Percentiles rank a stretch among this genome's conserved stretches.
phyloP scores from a whole-genome alignment of 495 filamentous ascomycete genomes.

The Amphirosellinia nigrospora region DNA sequence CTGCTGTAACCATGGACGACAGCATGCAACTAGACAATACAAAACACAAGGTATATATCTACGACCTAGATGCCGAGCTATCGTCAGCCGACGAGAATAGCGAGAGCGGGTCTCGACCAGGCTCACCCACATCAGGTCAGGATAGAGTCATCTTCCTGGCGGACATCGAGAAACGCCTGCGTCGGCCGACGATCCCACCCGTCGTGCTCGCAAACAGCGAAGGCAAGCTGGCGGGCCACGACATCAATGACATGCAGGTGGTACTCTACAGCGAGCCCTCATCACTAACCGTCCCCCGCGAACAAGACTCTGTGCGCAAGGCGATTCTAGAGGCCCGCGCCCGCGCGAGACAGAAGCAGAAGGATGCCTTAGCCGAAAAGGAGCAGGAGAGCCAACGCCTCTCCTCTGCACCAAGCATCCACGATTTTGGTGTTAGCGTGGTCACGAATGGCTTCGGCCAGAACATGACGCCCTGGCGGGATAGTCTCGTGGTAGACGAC shows the following conservation, averaged over 20 bases:
- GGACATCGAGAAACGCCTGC: slow-evolving; percentile 79
- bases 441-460: not conserved
- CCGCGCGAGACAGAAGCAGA: slow-evolving; percentile 61
- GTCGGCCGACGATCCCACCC: slow-evolving; percentile 67
- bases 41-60: slow-evolving; percentile 84
- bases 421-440: not conserved
- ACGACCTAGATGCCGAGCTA: slow-evolving; percentile 87
- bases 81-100: slow-evolving; percentile 60
- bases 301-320: slow-evolving; percentile 81
- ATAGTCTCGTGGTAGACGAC: slow-evolving; percentile 21
- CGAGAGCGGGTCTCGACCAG: slow-evolving; percentile 47
- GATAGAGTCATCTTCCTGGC: slow-evolving; percentile 75
- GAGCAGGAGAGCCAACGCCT: not conserved
- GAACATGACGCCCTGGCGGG: not conserved
- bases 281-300: slow-evolving; percentile 75
- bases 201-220: slow-evolving; percentile 62
- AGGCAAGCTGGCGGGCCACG: slow-evolving; percentile 48
- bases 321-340: slow-evolving; percentile 84
- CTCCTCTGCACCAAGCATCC: not conserved
- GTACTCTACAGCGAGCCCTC: slow-evolving; percentile 82
- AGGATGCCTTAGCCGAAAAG: slow-evolving; percentile 29
- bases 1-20: slow-evolving; percentile 51
- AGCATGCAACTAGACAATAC: slow-evolving; percentile 89
- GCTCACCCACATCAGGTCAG: slow-evolving; percentile 40
- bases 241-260: slow-evolving; percentile 64